phyloP scores from a whole-genome alignment of 495 filamentous ascomycete genomes.

The Opeltia flavorubescens region DNA sequence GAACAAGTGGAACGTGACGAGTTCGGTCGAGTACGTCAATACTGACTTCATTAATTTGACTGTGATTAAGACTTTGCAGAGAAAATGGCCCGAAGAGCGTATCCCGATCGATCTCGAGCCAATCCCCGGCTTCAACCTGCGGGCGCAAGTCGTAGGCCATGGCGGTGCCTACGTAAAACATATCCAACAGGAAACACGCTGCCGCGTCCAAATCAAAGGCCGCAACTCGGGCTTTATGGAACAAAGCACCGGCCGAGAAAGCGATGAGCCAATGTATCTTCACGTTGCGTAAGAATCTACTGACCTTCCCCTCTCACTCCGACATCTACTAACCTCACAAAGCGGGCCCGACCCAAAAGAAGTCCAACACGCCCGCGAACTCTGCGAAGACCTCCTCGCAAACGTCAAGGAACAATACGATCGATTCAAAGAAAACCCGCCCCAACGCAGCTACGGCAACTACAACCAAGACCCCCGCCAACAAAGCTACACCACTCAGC shows the following conservation, averaged over 20 bases:
- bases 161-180: conserved; percentile 92
- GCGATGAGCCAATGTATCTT: conserved; percentile 88
- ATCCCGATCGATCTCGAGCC: conserved; percentile 84
- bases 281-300: conserved; percentile 67
- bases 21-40: conserved; percentile 64
- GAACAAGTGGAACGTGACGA: conserved; percentile 90
- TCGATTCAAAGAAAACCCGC: conserved; percentile 72
- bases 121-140: conserved; percentile 87
- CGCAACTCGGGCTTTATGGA: conserved; percentile 94
- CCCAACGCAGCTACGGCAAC: conserved; percentile 43
- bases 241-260: conserved; percentile 65
- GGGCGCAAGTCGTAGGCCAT: conserved; percentile 88
- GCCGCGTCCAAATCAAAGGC: conserved; percentile 95
- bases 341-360: conserved; percentile 78
- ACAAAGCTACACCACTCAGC: background rate
- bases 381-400: conserved; percentile 71
- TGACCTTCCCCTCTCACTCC: background rate
- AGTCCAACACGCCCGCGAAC: conserved; percentile 73
- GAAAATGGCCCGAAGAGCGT: conserved; percentile 96
- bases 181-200: conserved; percentile 86
- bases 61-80: conserved; percentile 38
- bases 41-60: background rate
- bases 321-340: conserved; percentile 20
- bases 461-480: conserved; percentile 11
- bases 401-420: conserved; percentile 82